Evolutionary conservation across 139 green algal genomes (phyloP).

Genomic region (Micractinium conductrix): DNA sequence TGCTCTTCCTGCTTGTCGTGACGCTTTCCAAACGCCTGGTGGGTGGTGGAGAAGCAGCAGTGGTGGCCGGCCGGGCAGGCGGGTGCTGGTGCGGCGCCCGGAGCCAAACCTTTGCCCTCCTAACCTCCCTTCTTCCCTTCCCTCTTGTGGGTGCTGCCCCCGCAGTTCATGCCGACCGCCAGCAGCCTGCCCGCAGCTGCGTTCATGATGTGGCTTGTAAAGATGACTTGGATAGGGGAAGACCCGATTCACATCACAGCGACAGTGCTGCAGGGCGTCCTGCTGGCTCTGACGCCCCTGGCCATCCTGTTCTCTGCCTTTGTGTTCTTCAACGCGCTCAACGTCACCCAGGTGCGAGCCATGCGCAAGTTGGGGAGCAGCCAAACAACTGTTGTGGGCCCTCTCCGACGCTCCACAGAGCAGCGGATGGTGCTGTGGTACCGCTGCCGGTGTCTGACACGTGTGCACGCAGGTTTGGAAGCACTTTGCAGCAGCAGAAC

Average conservation of each 20-base stretch:
- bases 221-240: slow-evolving; percentile 3
- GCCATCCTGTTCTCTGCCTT: slow-evolving; percentile 52
- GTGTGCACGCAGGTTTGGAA: not conserved
- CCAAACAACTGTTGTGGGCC: not conserved
- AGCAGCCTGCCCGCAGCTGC: slow-evolving; percentile 41
- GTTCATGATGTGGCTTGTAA: slow-evolving; percentile 28
- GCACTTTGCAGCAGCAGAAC: not conserved
- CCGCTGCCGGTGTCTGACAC: not conserved
- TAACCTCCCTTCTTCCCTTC: not conserved
- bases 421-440: not conserved
- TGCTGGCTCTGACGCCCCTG: slow-evolving; percentile 52
- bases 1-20: slow-evolving; percentile 48
- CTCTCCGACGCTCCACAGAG: not conserved
- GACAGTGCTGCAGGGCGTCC: slow-evolving; percentile 33
- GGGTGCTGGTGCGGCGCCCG: no score
- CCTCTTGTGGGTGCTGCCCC: no score
- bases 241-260: slow-evolving; percentile 19
- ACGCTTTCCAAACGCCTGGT: slow-evolving; percentile 37
- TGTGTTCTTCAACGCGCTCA: slow-evolving; percentile 51
- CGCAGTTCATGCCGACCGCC: slow-evolving; percentile 38
- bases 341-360: slow-evolving; percentile 45
- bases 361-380: no score
- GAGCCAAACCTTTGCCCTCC: no score
- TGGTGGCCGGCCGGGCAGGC: no score
- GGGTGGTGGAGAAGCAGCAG: no score